Evolutionary conservation across 768 basidiomycete genomes (phyloP).

Genomic region (Sporobolomyces phaffii): DNA sequence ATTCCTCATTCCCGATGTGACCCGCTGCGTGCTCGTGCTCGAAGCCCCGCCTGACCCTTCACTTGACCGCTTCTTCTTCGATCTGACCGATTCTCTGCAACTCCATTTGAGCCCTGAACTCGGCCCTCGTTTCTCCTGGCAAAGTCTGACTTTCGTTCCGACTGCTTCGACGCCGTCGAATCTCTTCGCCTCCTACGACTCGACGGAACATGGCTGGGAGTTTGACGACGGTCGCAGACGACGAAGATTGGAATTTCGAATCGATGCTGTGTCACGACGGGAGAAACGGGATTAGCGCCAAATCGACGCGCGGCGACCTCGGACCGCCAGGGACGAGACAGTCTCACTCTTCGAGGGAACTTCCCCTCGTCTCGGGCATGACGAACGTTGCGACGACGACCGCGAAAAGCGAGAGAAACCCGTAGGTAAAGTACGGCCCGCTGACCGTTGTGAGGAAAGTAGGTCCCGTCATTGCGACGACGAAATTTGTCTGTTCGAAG

Average conservation of each 20-base stretch:
- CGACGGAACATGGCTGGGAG: constrained; percentile 10
- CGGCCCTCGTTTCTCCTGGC: constrained; percentile 20
- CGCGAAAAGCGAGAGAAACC: not conserved
- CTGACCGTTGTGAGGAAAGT: constrained; percentile 1
- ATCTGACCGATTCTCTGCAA: not conserved
- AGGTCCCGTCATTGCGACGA: constrained; percentile 19
- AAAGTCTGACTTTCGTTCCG: not conserved
- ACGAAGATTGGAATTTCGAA: constrained; percentile 1
- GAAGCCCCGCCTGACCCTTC: not conserved
- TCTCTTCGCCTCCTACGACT: not conserved
- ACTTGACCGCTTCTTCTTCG: not conserved
- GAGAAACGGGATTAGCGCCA: no score
- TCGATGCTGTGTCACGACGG: constrained; percentile 6
- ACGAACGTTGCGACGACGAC: constrained; percentile 4
- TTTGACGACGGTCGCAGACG: constrained; percentile 13
- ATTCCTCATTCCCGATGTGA: no score
- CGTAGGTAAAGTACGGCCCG: constrained; percentile 22
- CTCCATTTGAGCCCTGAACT: constrained; percentile 14
- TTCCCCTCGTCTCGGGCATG: constrained; percentile 10
- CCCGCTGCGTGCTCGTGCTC: no score
- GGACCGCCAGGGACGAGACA: not conserved
- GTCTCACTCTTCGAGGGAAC: constrained; percentile 25
- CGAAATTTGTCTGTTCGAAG: not conserved
- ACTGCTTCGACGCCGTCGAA: constrained; percentile 5
- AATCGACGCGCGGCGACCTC: no score